Evolutionary conservation across 495 filamentous ascomycete genomes (phyloP), one percentile per base, ranked within the genome.

Genomic region (Penicillium bialowiezense): DNA sequence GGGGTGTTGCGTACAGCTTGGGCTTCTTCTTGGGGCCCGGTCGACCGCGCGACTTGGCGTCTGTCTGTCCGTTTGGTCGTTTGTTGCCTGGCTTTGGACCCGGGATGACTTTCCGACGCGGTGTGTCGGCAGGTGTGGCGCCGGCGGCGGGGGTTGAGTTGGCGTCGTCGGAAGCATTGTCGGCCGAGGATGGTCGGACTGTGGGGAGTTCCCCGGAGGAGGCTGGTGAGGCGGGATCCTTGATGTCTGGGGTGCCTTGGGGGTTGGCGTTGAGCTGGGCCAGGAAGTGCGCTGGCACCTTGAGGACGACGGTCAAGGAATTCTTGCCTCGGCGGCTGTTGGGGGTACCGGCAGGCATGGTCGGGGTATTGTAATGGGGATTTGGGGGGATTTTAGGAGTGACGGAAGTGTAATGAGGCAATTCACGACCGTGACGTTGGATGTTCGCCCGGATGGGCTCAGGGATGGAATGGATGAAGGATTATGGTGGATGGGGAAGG

Each of bases 21-120:
- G 87, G 84, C 69, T 92, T 91, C 81, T 96, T 97, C 80, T 97
- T 97, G 0, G 92, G 90, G 14, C 90, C 90, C 6, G 93, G 91
- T 74, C 96, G 91, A 47, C 89, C 87, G 54, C 87, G 72, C 29
- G 83, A 76, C 70, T 88, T 90, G 20, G 83, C 72, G 53, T 87
- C 80, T 35, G 73, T 78, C 56, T 83, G 78, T 15, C 75, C 73
- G 58, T 80, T 75, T 59, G 72, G 73, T 64, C 86, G 70, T 65
- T 87, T 87, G 43, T 63, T 67, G 18, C 80, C 80, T 14, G 78
- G 65, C 62, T 81, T 85, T 13, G 77, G 72, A 26, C 76, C 78
- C 41, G 77, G 69, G 24, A 78, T 64, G 54, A 84, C 72, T 77
- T 88, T 81, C 50, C 70, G 69, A 36, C 62, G 69, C 15, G 67